Percentiles rank a stretch among this genome's conserved stretches.
Evolutionary conservation across 768 basidiomycete species (phyloP).

Genomic region (Pleurotus citrinopileatus): DNA sequence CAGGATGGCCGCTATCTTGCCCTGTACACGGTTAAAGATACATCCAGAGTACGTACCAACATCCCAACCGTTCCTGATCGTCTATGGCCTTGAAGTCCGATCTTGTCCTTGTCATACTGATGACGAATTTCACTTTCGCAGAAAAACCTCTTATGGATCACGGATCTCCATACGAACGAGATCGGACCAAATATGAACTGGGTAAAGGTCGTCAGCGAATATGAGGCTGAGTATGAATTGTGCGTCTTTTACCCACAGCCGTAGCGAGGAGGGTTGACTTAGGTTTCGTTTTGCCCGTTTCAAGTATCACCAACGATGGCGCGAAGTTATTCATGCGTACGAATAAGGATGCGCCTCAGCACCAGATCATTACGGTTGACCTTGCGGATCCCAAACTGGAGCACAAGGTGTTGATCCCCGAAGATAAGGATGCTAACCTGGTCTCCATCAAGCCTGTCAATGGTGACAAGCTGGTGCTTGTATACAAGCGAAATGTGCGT

Average conservation of each 20-base stretch:
- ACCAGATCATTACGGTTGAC: constrained; percentile 66
- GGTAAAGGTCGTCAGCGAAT: constrained; percentile 69
- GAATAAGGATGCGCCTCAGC: constrained; percentile 61
- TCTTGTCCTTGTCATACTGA: no score
- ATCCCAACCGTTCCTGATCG: no score
- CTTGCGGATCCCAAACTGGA: constrained; percentile 44
- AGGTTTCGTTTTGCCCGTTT: no score
- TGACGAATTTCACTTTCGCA: constrained; percentile 21
- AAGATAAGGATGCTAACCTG: constrained; percentile 62
- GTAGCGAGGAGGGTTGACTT: constrained; percentile 5
- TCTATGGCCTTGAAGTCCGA: no score
- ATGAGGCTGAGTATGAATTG: constrained; percentile 63
- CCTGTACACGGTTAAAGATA: constrained; percentile 55
- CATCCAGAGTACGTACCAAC: constrained; percentile 47
- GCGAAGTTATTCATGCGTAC: constrained; percentile 62
- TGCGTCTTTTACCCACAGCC: constrained; percentile 30
- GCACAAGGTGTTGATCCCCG: constrained; percentile 63
- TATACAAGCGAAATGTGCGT: constrained; percentile 73
- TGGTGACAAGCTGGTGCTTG: constrained; percentile 53
- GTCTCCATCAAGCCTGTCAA: constrained; percentile 45
- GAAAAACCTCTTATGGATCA: constrained; percentile 77
- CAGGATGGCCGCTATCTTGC: constrained; percentile 61
- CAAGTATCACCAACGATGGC: constrained; percentile 68
- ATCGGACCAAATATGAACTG: constrained; percentile 68
- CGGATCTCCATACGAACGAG: constrained; percentile 55